Evolutionary conservation across 2,329 filamentous ascomycete genomes (phyloP).

Genomic region (Fusarium protoensiforme): DNA sequence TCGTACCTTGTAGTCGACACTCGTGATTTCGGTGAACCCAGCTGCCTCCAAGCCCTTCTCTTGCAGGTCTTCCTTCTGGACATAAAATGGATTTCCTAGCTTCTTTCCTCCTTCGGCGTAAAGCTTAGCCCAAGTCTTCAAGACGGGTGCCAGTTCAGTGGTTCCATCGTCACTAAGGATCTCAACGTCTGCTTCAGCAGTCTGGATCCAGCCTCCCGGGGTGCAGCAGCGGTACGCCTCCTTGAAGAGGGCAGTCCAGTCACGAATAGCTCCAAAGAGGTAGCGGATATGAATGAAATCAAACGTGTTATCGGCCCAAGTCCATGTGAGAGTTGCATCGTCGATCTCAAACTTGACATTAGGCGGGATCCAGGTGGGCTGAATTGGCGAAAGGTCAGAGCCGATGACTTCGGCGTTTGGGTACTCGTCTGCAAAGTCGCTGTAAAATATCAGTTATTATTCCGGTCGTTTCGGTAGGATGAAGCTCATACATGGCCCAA

Average conservation of each 20-base stretch:
- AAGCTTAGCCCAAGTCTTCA: slow-evolving; percentile 26
- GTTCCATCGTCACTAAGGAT: slow-evolving; percentile 38
- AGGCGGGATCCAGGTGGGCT: slow-evolving; percentile 35
- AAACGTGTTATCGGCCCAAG: slow-evolving; percentile 29
- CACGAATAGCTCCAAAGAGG: slow-evolving; percentile 35
- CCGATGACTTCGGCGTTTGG: slow-evolving; percentile 33
- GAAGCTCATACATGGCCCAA: slow-evolving; percentile 35
- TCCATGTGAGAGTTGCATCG: slow-evolving; percentile 34
- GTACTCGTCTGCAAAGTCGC: slow-evolving; percentile 37
- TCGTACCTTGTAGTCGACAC: slow-evolving; percentile 31
- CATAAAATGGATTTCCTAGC: slow-evolving; percentile 25
- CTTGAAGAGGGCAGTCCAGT: slow-evolving; percentile 24
- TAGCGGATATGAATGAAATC: slow-evolving; percentile 39
- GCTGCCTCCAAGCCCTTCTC: slow-evolving; percentile 28
- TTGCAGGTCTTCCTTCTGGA: slow-evolving; percentile 21
- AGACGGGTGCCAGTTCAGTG: slow-evolving; percentile 12
- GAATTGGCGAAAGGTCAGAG: slow-evolving; percentile 35
- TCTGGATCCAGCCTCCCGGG: slow-evolving; percentile 31
- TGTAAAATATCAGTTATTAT: background rate
- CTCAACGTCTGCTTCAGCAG: slow-evolving; percentile 30
- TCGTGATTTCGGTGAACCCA: slow-evolving; percentile 33
- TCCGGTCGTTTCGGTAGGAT: accelerated
- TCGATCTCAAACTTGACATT: slow-evolving; percentile 39
- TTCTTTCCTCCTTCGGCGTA: slow-evolving; percentile 29
- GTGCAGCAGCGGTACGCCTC: slow-evolving; percentile 33